Percentiles rank a stretch among this genome's conserved stretches.
These are phyloP conservation scores for Globisporangium takayamanum DNA, from an alignment of 352 stramenopile genomes.

Conservation along the genomic window DNA sequence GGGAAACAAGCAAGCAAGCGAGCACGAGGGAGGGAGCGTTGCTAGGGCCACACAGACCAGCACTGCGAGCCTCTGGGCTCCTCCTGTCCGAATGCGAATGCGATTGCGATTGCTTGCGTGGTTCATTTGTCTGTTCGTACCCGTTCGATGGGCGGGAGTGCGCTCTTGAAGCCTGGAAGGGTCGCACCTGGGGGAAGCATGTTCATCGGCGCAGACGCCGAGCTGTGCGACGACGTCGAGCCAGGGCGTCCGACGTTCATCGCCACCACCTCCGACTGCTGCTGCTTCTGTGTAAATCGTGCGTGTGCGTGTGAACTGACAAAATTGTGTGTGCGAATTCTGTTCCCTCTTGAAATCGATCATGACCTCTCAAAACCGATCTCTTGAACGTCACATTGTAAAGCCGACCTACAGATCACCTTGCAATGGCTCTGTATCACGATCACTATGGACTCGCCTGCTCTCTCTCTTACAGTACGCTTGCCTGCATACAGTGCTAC, in stretches of 20 bases:
- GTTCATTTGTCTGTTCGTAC: conserved; percentile 17
- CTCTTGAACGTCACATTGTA: too few relatives aligned
- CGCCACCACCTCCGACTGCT: neutral
- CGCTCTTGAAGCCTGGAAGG: conserved; percentile 36
- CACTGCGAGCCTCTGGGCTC: too few relatives aligned
- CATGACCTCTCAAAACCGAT: too few relatives aligned
- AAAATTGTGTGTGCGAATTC: too few relatives aligned
- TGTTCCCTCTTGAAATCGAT: too few relatives aligned
- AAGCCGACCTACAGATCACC: too few relatives aligned
- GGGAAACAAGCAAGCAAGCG: neutral
- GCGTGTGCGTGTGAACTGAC: neutral
- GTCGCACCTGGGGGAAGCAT: conserved; percentile 14
- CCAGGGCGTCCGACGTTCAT: conserved; percentile 19
- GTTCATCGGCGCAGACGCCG: conserved; percentile 14
- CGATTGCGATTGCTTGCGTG: neutral
- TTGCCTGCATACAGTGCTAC: too few relatives aligned
- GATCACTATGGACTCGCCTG: too few relatives aligned
- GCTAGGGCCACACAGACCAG: too few relatives aligned
- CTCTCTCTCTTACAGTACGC: too few relatives aligned
- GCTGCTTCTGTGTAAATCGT: neutral
- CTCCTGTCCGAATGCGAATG: too few relatives aligned
- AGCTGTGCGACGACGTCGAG: conserved; percentile 27
- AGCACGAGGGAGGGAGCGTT: neutral
- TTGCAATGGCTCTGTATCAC: too few relatives aligned
- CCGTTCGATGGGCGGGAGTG: conserved; percentile 43